These are phyloP conservation scores for Tilletiopsis washingtonensis DNA, from an alignment of 1,284 basidiomycete genomes.

Conservation along the genomic window DNA sequence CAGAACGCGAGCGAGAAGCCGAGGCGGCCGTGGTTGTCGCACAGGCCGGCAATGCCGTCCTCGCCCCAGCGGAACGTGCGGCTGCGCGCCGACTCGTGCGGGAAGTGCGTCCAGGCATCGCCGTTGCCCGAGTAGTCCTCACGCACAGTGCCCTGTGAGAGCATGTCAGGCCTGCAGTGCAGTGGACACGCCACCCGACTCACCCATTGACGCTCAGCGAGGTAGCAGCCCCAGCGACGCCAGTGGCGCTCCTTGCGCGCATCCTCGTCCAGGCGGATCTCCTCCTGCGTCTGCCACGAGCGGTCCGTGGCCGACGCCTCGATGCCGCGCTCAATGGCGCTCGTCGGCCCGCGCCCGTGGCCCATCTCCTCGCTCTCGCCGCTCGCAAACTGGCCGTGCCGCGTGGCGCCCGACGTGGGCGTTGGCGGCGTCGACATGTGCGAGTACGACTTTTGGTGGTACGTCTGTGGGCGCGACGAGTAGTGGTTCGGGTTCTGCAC, in stretches of 20 bases:
- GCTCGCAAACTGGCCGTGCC: conserved; percentile 11
- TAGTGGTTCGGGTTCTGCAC: conserved; percentile 30
- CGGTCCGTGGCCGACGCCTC: conserved; percentile 9
- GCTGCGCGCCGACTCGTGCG: conserved; percentile 86
- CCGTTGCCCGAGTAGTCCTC: conserved; percentile 96
- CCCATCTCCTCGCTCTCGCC: conserved; percentile 20
- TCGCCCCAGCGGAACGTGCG: conserved; percentile 97
- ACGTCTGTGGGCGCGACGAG: conserved; percentile 32
- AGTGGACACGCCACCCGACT: conserved; percentile 35
- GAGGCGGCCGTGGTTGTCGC: conserved; percentile 88
- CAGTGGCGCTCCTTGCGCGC: conserved; percentile 67
- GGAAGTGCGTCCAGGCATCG: conserved; percentile 95
- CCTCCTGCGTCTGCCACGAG: conserved; percentile 35
- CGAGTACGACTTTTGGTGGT: conserved; percentile 30
- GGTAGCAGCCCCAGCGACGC: conserved; percentile 97
- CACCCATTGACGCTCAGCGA: conserved; percentile 95
- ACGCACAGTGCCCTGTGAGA: conserved; percentile 75
- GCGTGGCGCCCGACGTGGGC: conserved; percentile 11
- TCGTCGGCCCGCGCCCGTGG: conserved; percentile 25
- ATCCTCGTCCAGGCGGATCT: conserved; percentile 56
- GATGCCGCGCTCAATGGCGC: conserved; percentile 16
- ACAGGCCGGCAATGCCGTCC: conserved; percentile 91
- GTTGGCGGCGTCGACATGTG: conserved; percentile 7
- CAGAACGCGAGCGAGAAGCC: conserved; percentile 85
- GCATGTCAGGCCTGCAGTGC: not conserved